A percentile compares a stretch with the other conserved stretches of the same genome.
These are phyloP conservation scores for Penicillium fuscoglaucum DNA, from an alignment of 2,329 filamentous ascomycete genomes.

Conservation along the genomic window DNA sequence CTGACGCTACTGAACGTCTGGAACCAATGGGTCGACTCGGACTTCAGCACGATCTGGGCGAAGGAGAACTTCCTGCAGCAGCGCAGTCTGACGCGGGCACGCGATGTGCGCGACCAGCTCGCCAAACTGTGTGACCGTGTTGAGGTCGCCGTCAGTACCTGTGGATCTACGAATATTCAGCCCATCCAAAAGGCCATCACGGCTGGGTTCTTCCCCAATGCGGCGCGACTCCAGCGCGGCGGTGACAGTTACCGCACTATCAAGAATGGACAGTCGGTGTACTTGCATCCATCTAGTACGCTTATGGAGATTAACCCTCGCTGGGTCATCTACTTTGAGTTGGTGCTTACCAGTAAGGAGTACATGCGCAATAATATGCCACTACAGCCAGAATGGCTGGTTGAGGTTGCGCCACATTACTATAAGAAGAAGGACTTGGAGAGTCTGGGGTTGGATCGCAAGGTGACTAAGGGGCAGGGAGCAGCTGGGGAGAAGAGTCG, in stretches of 20 bases:
- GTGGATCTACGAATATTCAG: constrained; percentile 68
- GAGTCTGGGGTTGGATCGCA: constrained; percentile 72
- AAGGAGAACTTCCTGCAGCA: constrained; percentile 94
- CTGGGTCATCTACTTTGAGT: constrained; percentile 81
- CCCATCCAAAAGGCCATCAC: constrained; percentile 87
- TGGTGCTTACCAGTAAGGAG: constrained; percentile 93
- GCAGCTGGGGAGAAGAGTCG: constrained; percentile 44
- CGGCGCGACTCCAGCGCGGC: constrained; percentile 75
- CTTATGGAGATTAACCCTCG: constrained; percentile 77
- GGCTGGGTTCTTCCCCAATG: constrained; percentile 92
- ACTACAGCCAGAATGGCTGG: constrained; percentile 79
- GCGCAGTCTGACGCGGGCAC: constrained; percentile 79
- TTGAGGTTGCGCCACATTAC: constrained; percentile 89
- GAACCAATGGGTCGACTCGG: constrained; percentile 92
- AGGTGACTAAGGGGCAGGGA: constrained; percentile 64
- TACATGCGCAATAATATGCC: constrained; percentile 89
- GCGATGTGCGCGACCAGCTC: constrained; percentile 90
- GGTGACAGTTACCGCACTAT: constrained; percentile 89
- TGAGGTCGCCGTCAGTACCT: constrained; percentile 70
- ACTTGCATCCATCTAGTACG: constrained; percentile 85
- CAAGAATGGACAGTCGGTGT: constrained; percentile 85
- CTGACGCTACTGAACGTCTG: constrained; percentile 86
- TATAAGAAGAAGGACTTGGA: constrained; percentile 92
- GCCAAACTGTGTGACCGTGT: constrained; percentile 90
- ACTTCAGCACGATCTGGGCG: constrained; percentile 84